These are phyloP conservation scores for Boletus rufocinnamomeus DNA, from an alignment of 768 basidiomycete species.

Conservation along the genomic window DNA sequence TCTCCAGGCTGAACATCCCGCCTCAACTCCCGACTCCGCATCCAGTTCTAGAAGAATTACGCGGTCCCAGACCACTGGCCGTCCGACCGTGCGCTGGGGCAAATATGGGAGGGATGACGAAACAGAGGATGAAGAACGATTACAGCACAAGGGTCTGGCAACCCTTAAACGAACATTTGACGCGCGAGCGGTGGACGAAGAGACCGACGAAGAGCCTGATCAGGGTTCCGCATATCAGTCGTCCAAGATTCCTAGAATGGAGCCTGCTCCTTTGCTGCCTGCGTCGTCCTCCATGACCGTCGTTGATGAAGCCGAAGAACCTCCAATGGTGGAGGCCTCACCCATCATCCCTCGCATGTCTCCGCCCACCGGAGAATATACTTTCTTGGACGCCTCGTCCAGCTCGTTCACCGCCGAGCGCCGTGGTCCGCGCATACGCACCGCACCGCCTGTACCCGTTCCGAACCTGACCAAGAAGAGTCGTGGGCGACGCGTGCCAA, in stretches of 20 bases:
- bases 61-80: conserved; percentile 38
- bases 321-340: conserved; percentile 7
- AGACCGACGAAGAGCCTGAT: conserved; percentile 36
- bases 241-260: conserved; percentile 34
- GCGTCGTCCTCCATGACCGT: conserved; percentile 32
- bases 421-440: conserved; percentile 52
- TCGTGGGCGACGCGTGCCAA: conserved; percentile 75
- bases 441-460: conserved; percentile 65
- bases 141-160: conserved; percentile 16
- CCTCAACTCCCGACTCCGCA: conserved; percentile 29
- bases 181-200: conserved; percentile 38
- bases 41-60: conserved; percentile 31
- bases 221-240: conserved; percentile 21
- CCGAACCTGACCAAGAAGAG: conserved; percentile 82
- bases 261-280: conserved; percentile 26
- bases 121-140: conserved; percentile 25
- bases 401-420: conserved; percentile 41
- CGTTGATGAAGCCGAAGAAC: conserved; percentile 27
- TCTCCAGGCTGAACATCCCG: conserved; percentile 25
- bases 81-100: conserved; percentile 37
- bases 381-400: conserved; percentile 37
- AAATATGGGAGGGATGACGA: conserved; percentile 36
- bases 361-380: conserved; percentile 36
- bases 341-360: conserved; percentile 20
- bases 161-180: conserved; percentile 37